These are phyloP conservation scores for Microsporum ferrugineum DNA, from an alignment of 2,329 filamentous ascomycete species.

Conservation along the genomic window DNA sequence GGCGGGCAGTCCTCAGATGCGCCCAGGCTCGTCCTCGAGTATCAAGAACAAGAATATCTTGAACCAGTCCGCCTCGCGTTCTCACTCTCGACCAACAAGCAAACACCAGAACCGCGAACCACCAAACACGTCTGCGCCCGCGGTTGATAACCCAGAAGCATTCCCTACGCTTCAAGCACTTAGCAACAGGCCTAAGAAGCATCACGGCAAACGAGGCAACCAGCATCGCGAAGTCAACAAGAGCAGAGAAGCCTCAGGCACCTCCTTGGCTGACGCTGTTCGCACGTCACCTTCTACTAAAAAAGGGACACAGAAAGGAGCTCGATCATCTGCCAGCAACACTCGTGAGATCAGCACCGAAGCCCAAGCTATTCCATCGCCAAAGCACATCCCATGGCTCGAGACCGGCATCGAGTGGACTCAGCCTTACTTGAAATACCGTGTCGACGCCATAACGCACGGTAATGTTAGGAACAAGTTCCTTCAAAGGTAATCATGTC, in stretches of 20 bases:
- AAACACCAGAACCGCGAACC: constrained; percentile 58
- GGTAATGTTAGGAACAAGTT: constrained; percentile 95
- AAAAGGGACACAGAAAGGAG: constrained; percentile 44
- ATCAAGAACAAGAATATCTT: constrained; percentile 42
- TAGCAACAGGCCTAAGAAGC: constrained; percentile 65
- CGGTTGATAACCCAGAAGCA: constrained; percentile 87
- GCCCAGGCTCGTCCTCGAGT: constrained; percentile 17
- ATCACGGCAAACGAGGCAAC: constrained; percentile 78
- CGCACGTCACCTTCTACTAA: constrained; percentile 85
- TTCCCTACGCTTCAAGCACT: constrained; percentile 81
- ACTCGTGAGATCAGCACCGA: constrained; percentile 67
- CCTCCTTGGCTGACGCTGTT: constrained; percentile 83
- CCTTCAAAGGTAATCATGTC: constrained; percentile 60
- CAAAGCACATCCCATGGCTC: constrained; percentile 90
- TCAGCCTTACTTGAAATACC: constrained; percentile 86
- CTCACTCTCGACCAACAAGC: constrained; percentile 74
- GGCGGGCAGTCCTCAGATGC: constrained; percentile 2
- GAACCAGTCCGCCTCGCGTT: constrained; percentile 43
- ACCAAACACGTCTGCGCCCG: constrained; percentile 53
- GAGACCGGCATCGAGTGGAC: constrained; percentile 87
- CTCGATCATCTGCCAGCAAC: constrained; percentile 46
- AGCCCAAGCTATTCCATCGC: constrained; percentile 71
- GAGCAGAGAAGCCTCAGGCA: constrained; percentile 58
- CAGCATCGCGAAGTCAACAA: constrained; percentile 49
- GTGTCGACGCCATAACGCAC: constrained; percentile 93